These are phyloP conservation scores for Podaxis carcinomalis DNA, from an alignment of 768 basidiomycete genomes.

Conservation along the genomic window DNA sequence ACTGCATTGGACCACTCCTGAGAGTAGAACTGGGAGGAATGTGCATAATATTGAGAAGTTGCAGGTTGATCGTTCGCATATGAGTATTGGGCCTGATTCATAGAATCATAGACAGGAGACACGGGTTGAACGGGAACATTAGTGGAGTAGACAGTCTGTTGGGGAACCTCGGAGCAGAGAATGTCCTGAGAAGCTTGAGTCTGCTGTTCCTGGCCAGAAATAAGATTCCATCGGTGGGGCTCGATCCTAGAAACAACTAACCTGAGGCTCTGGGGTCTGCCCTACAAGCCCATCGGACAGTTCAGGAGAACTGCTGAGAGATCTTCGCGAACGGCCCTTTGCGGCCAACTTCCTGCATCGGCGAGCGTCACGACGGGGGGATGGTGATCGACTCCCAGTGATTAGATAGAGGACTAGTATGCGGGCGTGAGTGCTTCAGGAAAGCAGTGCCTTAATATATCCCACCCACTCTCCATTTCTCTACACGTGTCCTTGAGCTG, in stretches of 20 bases:
- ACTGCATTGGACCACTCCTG: not conserved
- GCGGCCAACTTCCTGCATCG: not conserved
- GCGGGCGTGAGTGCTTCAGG: not conserved
- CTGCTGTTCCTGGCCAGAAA: not conserved
- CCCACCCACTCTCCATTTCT: slow-evolving; percentile 21
- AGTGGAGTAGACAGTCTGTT: not conserved
- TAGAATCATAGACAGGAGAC: not conserved
- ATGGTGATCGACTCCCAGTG: slow-evolving; percentile 3
- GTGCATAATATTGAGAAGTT: not conserved
- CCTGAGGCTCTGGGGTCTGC: not conserved
- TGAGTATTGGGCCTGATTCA: not conserved
- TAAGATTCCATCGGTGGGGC: not conserved
- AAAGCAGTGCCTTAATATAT: not conserved
- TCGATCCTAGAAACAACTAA: not conserved
- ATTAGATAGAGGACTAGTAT: slow-evolving; percentile 4
- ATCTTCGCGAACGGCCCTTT: not conserved
- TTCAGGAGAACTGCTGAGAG: slow-evolving; percentile 1
- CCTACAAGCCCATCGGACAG: not conserved
- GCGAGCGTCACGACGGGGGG: slow-evolving; percentile 4
- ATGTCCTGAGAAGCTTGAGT: not conserved
- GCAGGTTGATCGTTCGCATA: not conserved
- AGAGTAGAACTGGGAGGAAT: not conserved
- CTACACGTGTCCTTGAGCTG: slow-evolving; percentile 70
- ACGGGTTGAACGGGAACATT: not conserved
- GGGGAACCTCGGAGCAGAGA: not conserved